Evolutionary conservation across 2,329 filamentous ascomycete species (phyloP).

Genomic region (Laburnicola sp.): DNA sequence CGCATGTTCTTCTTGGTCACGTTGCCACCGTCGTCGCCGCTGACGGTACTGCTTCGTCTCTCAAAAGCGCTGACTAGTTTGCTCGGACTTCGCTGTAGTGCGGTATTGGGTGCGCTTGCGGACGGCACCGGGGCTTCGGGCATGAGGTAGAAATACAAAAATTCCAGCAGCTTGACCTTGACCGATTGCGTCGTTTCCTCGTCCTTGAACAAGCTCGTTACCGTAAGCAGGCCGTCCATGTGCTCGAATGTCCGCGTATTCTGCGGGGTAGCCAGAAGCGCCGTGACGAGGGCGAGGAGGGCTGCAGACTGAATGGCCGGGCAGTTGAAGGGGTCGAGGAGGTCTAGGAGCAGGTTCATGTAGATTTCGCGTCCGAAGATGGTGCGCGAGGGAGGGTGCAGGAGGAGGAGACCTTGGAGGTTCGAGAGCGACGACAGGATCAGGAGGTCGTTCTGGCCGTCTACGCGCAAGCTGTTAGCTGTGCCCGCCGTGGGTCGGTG

Average conservation of each 20-base stretch:
- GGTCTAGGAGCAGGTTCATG: slow-evolving; percentile 95
- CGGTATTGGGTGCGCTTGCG: slow-evolving; percentile 47
- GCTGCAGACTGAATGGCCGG: slow-evolving; percentile 89
- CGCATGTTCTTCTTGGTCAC: slow-evolving; percentile 48
- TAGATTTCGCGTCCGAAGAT: slow-evolving; percentile 87
- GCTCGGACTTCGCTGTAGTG: slow-evolving; percentile 38
- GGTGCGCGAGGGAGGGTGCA: slow-evolving; percentile 86
- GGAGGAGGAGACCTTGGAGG: slow-evolving; percentile 81
- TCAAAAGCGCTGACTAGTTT: slow-evolving; percentile 41
- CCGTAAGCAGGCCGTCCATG: slow-evolving; percentile 86
- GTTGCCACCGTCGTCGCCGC: slow-evolving; percentile 34
- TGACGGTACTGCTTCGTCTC: slow-evolving; percentile 33
- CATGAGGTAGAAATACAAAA: slow-evolving; percentile 98
- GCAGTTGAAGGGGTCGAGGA: slow-evolving; percentile 87
- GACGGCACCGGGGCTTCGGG: slow-evolving; percentile 68
- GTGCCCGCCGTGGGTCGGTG: background rate
- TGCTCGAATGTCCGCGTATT: slow-evolving; percentile 92
- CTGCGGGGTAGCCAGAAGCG: slow-evolving; percentile 79
- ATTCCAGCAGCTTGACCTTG: slow-evolving; percentile 95
- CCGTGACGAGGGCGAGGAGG: slow-evolving; percentile 85
- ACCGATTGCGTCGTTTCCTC: slow-evolving; percentile 83
- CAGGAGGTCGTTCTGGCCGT: slow-evolving; percentile 82
- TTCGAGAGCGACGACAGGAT: slow-evolving; percentile 87
- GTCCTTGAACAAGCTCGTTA: slow-evolving; percentile 91
- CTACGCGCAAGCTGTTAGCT: slow-evolving; percentile 37